phyloP scores from a whole-genome alignment of 139 green algal species.

The Volvox africanus region DNA sequence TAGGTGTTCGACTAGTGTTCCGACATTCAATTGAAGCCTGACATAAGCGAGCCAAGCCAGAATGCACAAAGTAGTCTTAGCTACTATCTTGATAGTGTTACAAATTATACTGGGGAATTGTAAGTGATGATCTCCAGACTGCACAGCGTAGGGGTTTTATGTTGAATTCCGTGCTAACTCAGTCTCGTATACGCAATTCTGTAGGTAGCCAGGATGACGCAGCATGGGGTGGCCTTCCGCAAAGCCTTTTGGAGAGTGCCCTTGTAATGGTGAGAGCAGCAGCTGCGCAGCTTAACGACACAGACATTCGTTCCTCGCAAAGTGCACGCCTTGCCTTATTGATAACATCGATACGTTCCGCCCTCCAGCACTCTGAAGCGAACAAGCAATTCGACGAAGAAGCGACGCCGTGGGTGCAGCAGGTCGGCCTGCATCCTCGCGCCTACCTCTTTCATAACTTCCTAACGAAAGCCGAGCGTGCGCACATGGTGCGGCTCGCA shows the following conservation, averaged over 20 bases:
- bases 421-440: constrained; percentile 72
- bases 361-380: not conserved
- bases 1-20: too few relatives aligned
- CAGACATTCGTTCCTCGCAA: not conserved
- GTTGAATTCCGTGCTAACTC: not conserved
- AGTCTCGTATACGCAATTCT: not conserved
- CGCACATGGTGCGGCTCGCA: constrained; percentile 69
- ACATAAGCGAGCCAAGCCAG: too few relatives aligned
- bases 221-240: not conserved
- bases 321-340: not conserved
- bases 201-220: not conserved
- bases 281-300: not conserved
- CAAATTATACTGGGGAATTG: too few relatives aligned
- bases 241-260: not conserved
- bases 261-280: constrained; percentile 26
- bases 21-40: too few relatives aligned
- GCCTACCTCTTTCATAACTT: constrained; percentile 89
- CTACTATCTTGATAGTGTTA: too few relatives aligned
- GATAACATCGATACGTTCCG: not conserved
- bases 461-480: constrained; percentile 71
- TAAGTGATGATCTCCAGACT: too few relatives aligned
- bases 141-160: too few relatives aligned
- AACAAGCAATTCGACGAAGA: constrained; percentile 33
- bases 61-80: too few relatives aligned
- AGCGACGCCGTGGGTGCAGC: constrained; percentile 66